phyloP scores from a whole-genome alignment of 345 rosid genomes.

The Eutrema yunnanense region DNA sequence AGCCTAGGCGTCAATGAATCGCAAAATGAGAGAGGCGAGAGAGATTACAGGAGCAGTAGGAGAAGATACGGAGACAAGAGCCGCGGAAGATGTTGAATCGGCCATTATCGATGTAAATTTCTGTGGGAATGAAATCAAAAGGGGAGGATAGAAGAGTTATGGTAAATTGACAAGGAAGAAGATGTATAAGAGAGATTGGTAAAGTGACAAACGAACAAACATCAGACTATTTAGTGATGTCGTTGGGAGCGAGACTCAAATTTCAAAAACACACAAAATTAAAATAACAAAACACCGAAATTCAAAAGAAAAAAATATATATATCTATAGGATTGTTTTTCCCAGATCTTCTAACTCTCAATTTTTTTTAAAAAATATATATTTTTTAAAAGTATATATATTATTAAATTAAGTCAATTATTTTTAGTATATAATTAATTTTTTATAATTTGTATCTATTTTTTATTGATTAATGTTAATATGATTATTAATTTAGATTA shows the following conservation, averaged over 20 bases:
- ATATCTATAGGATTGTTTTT: not conserved
- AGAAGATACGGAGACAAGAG: conserved; percentile 39
- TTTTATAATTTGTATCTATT: too few relatives aligned
- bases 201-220: conserved; percentile 22
- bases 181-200: conserved; percentile 19
- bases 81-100: conserved; percentile 40
- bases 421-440: too few relatives aligned
- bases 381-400: too few relatives aligned
- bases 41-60: conserved; percentile 38
- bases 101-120: conserved; percentile 36
- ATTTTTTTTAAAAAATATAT: not conserved
- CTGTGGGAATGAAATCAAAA: not conserved
- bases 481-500: too few relatives aligned
- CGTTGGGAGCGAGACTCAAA: conserved; percentile 13
- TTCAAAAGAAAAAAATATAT: not conserved
- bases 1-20: not conserved
- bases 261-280: not conserved
- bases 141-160: not conserved
- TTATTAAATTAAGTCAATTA: too few relatives aligned
- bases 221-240: conserved; percentile 16
- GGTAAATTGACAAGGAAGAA: not conserved
- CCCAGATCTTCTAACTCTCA: not conserved
- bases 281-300: not conserved
- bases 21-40: not conserved
- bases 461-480: too few relatives aligned